Evolutionary conservation across 208 protist species (phyloP).

Genomic region (Trypanosoma lewisi): DNA sequence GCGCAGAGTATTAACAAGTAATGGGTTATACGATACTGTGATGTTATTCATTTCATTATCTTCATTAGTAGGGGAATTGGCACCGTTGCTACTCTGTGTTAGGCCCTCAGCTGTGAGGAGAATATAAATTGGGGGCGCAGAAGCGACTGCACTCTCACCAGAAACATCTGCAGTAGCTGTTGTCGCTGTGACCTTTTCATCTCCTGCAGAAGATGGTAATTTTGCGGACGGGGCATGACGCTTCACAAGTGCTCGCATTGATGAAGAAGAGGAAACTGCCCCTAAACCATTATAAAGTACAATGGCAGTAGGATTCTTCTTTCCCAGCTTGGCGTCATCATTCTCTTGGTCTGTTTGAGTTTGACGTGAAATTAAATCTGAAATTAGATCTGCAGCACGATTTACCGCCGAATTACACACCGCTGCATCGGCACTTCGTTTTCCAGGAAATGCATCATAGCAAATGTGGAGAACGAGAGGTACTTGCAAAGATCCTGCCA

Average conservation of each 20-base stretch:
- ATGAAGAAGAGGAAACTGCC: slow-evolving; percentile 38
- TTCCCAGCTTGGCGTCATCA: neutral
- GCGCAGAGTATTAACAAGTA: slow-evolving; percentile 14
- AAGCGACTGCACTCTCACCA: neutral
- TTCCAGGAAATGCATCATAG: slow-evolving; percentile 1
- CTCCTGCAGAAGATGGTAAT: neutral
- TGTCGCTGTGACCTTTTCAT: neutral
- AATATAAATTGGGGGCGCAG: slow-evolving; percentile 36
- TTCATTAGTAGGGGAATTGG: neutral
- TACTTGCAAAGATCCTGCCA: slow-evolving; percentile 43
- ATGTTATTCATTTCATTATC: neutral
- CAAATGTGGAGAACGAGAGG: slow-evolving; percentile 68
- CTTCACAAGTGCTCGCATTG: slow-evolving; percentile 48
- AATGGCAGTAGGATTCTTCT: slow-evolving; percentile 37
- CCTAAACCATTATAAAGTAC: slow-evolving; percentile 65
- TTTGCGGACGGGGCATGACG: neutral
- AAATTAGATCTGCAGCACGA: slow-evolving; percentile 50
- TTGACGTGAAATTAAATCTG: slow-evolving; percentile 39
- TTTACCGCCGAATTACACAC: slow-evolving; percentile 29
- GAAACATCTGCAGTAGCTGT: neutral
- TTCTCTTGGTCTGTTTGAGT: neutral
- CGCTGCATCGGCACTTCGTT: slow-evolving; percentile 19
- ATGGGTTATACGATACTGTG: neutral
- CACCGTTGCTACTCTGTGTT: slow-evolving; percentile 8
- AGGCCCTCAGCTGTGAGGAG: slow-evolving; percentile 61